Conservation (phyloP, 2,329 filamentous ascomycete genomes). For the Colletotrichum sp. region DNA sequence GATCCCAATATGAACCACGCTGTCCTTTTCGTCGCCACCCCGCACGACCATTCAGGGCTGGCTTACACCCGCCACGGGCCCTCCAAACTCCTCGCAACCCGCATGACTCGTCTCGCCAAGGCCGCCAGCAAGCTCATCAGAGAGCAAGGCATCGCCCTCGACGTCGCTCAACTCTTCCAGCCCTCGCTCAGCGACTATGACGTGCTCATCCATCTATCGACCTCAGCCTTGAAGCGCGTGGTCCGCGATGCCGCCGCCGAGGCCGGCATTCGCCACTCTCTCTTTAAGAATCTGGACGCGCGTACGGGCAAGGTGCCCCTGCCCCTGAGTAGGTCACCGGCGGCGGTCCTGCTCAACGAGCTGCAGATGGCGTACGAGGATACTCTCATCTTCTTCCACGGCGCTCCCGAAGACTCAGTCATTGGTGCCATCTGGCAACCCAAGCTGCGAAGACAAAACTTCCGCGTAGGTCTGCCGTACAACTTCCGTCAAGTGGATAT, state of each 20-base stretch:
- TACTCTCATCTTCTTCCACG: conserved; percentile 81
- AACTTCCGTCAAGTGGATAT: conserved; percentile 45
- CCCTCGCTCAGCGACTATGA: conserved; percentile 80
- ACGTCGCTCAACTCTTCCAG: conserved; percentile 71
- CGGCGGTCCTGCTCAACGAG: conserved; percentile 69
- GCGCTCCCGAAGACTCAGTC: conserved; percentile 58
- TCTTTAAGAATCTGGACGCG: conserved; percentile 83
- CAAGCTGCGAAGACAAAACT: conserved; percentile 58
- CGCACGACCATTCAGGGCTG: conserved; percentile 77
- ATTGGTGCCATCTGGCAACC: conserved; percentile 67
- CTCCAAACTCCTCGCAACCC: conserved; percentile 80
- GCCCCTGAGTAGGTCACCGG: conserved; percentile 64
- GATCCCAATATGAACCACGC: conserved; percentile 88
- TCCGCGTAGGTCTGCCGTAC: conserved; percentile 75
- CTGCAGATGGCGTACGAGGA: conserved; percentile 71
- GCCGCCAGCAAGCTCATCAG: conserved; percentile 71
- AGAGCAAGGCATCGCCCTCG: conserved; percentile 56
- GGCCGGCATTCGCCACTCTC: conserved; percentile 43
- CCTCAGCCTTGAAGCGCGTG: conserved; percentile 53
- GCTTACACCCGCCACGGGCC: conserved; percentile 78
- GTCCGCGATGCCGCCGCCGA: conserved; percentile 41
- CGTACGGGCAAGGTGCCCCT: conserved; percentile 49
- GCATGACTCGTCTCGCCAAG: conserved; percentile 82
- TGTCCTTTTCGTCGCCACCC: conserved; percentile 81
- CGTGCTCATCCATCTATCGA: conserved; percentile 76